phyloP scores from a whole-genome alignment of 768 basidiomycete species.

The Boletellus ananiceps region DNA sequence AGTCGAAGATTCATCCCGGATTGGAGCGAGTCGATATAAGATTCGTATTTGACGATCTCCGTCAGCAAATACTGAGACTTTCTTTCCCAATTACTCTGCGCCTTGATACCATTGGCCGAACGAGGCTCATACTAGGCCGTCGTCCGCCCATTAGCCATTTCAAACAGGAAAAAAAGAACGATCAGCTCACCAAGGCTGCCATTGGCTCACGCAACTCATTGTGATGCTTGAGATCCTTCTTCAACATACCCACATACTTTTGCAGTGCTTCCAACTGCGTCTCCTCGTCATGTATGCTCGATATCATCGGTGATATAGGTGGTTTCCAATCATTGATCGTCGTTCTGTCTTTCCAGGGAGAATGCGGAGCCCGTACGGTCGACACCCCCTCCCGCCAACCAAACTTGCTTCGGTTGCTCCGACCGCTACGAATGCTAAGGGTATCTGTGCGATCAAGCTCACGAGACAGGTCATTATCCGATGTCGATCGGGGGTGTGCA shows the following conservation, averaged over 20 bases:
- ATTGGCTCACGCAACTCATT: conserved; percentile 82
- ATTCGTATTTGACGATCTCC: conserved; percentile 94
- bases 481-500: conserved; percentile 47
- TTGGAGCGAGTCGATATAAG: conserved; percentile 88
- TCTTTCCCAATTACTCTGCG: conserved; percentile 88
- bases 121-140: conserved; percentile 70
- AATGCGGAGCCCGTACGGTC: conserved; percentile 59
- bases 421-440: conserved; percentile 70
- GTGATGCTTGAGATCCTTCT: conserved; percentile 76
- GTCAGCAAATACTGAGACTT: conserved; percentile 85
- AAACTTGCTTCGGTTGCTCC: conserved; percentile 70
- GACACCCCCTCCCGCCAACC: conserved; percentile 65
- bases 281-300: conserved; percentile 90
- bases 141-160: conserved; percentile 5
- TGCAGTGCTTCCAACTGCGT: conserved; percentile 84
- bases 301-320: conserved; percentile 76
- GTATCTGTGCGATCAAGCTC: conserved; percentile 52
- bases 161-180: background rate
- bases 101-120: conserved; percentile 67
- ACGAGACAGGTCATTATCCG: conserved; percentile 54
- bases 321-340: conserved; percentile 93
- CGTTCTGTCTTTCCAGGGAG: conserved; percentile 73
- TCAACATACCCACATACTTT: conserved; percentile 72
- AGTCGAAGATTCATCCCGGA: conserved; percentile 78
- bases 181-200: conserved; percentile 58